Percentiles rank a stretch among this genome's conserved stretches.
phyloP scores from a whole-genome alignment of 257 asterid genomes.

The Solanum tarijense region DNA sequence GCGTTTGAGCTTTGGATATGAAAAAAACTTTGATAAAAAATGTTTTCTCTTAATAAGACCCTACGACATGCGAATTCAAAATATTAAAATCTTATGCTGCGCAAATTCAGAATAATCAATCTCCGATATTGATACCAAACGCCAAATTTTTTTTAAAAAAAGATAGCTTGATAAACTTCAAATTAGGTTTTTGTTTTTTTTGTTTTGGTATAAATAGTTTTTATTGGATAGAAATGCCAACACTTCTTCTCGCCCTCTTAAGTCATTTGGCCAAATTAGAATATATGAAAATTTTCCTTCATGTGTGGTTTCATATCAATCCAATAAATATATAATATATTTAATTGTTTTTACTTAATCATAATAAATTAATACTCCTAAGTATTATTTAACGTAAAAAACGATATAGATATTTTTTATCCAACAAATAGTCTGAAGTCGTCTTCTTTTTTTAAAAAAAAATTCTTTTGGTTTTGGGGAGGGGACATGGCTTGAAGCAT shows the following conservation, averaged over 20 bases:
- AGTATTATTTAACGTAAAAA: background rate
- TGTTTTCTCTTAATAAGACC: no score
- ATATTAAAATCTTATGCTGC: rapidly evolving
- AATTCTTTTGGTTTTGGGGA: background rate
- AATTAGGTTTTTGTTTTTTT: background rate
- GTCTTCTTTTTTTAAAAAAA: no score
- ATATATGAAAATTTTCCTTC: background rate
- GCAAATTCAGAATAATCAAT: no score
- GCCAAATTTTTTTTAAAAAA: background rate
- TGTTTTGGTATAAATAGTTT: background rate
- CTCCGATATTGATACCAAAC: no score
- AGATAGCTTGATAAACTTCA: background rate
- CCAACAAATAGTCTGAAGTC: background rate
- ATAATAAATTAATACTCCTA: background rate
- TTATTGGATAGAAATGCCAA: background rate
- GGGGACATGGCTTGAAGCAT: background rate
- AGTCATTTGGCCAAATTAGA: background rate
- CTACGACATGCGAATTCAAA: no score
- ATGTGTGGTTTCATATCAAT: background rate
- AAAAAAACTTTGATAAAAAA: no score
- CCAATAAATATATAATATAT: background rate
- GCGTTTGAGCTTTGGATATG: rapidly evolving
- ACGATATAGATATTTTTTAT: background rate
- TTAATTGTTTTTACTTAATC: background rate
- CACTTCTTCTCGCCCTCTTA: background rate